Conservation (phyloP, 495 filamentous ascomycete species). For the Aspergillus cavernicola region DNA sequence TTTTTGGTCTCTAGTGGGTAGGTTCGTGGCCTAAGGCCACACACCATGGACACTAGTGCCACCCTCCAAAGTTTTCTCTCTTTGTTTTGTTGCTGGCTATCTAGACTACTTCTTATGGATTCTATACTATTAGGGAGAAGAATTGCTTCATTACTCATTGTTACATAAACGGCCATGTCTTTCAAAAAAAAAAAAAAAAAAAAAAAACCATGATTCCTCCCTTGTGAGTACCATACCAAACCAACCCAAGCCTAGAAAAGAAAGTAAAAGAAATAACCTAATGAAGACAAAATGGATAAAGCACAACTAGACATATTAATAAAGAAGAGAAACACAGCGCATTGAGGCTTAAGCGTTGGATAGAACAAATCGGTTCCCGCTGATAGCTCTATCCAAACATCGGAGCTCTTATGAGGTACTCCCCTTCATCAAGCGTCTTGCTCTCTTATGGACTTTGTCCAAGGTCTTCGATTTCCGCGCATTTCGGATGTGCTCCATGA, state of each 20-base stretch:
- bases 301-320: background rate
- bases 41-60: conserved; percentile 13
- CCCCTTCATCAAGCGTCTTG: conserved; percentile 30
- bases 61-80: conserved; percentile 10
- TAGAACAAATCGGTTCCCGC: background rate
- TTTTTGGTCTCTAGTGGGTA: conserved; percentile 24
- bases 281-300: background rate
- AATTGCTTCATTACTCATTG: conserved; percentile 8
- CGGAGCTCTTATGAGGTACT: conserved; percentile 11
- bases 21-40: conserved; percentile 18
- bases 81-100: background rate
- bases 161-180: conserved; percentile 9
- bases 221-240: background rate
- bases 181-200: conserved; percentile 1
- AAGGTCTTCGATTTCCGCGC: conserved; percentile 29
- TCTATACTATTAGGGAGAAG: background rate
- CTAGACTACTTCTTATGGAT: background rate
- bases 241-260: conserved; percentile 6
- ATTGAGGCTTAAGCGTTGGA: background rate
- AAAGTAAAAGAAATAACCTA: conserved; percentile 1
- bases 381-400: conserved; percentile 13
- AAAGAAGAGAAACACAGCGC: background rate
- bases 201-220: background rate
- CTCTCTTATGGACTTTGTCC: conserved; percentile 37
- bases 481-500: conserved; percentile 35